Evolutionary conservation across 176 grass and related monocot species (phyloP).

Genomic region (Lolium multiflorum): DNA sequence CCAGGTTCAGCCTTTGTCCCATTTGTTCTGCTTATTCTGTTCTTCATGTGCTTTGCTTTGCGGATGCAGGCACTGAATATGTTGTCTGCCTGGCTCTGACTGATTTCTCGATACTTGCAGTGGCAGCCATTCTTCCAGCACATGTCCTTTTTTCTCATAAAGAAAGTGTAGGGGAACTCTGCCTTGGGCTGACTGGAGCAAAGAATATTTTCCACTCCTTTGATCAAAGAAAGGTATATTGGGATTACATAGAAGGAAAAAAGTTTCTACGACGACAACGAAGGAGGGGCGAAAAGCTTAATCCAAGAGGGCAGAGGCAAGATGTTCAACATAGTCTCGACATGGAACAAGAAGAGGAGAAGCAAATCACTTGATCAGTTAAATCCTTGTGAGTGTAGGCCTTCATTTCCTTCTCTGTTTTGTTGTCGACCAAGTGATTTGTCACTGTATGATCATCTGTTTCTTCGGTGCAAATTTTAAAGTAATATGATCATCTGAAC

Average conservation of each 20-base stretch:
- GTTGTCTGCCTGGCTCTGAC: neutral
- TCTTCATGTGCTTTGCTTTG: neutral
- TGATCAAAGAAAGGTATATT: conserved; percentile 50
- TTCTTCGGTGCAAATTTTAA: neutral
- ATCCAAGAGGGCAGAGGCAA: conserved; percentile 4
- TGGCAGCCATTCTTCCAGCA: conserved; percentile 32
- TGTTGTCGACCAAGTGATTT: neutral
- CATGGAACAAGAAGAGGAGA: conserved; percentile 95
- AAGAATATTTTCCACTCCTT: conserved; percentile 54
- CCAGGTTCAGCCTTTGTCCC: conserved; percentile 21
- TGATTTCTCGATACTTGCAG: conserved; percentile 51
- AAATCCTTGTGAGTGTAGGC: conserved; percentile 75
- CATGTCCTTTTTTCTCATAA: conserved; percentile 47
- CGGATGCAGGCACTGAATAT: neutral
- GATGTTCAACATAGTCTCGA: conserved; percentile 95
- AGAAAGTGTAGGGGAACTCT: neutral
- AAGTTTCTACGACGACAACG: neutral
- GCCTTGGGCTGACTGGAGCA: conserved; percentile 38
- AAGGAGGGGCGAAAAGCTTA: neutral
- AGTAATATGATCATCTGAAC: conserved; percentile 13
- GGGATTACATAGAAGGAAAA: neutral
- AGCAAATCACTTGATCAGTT: conserved; percentile 89
- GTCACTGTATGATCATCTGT: neutral
- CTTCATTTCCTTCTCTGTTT: neutral
- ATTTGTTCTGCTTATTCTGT: neutral